phyloP scores from a whole-genome alignment of 352 stramenopile genomes.

The Globisporangium uncinulatum region DNA sequence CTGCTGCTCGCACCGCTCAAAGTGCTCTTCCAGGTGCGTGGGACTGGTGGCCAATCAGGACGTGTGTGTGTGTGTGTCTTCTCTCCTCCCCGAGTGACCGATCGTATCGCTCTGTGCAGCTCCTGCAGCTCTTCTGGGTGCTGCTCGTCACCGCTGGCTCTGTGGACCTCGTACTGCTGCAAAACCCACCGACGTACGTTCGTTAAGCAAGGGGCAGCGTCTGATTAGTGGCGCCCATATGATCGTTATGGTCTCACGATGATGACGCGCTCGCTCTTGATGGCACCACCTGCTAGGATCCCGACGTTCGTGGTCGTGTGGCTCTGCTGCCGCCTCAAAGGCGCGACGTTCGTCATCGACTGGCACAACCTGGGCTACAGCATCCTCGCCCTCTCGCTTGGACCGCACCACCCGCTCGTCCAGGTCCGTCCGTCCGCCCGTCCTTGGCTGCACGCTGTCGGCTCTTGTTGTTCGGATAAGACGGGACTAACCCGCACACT shows the following conservation, averaged over 20 bases:
- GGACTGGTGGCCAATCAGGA: not conserved
- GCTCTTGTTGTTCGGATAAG: not conserved
- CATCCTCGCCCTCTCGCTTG: slow-evolving; percentile 89
- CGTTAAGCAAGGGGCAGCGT: too few species aligned
- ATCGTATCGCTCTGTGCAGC: slow-evolving; percentile 15
- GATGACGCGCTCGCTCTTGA: too few species aligned
- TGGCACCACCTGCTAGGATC: slow-evolving; percentile 49
- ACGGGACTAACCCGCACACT: not conserved
- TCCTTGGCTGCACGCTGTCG: not conserved
- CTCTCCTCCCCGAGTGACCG: too few species aligned
- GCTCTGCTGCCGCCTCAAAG: slow-evolving; percentile 62
- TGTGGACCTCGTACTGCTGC: slow-evolving; percentile 93
- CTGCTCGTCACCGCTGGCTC: slow-evolving; percentile 65
- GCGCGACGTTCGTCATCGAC: slow-evolving; percentile 95
- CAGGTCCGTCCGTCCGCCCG: slow-evolving; percentile 27
- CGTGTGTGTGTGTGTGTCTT: slow-evolving; percentile 4
- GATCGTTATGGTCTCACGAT: too few species aligned
- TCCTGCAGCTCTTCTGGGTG: slow-evolving; percentile 80
- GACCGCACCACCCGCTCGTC: slow-evolving; percentile 52
- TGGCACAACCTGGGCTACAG: slow-evolving; percentile 99
- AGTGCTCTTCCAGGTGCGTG: slow-evolving; percentile 55
- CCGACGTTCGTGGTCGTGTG: slow-evolving; percentile 92
- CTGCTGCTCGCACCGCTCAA: slow-evolving; percentile 82
- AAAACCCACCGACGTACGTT: slow-evolving; percentile 95
- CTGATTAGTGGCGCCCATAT: too few species aligned